Percentiles rank a stretch among this genome's conserved stretches.
Conservation (phyloP, 208 protist species). For the Trypanosoma melophagium region DNA sequence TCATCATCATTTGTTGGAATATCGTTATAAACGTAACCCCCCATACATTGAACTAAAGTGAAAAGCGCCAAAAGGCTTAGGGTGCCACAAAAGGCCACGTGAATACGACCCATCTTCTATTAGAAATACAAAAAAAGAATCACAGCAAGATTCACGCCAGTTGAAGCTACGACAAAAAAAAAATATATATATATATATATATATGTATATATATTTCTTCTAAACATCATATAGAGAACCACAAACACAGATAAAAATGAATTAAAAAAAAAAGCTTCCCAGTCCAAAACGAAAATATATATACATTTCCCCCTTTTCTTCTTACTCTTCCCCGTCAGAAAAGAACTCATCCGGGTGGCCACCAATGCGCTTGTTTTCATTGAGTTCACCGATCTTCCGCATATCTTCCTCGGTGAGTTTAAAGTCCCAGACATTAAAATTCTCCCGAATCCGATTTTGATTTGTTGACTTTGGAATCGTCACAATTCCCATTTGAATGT, state of each 20-base stretch:
- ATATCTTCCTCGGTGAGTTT: constrained; percentile 72
- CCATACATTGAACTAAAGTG: constrained; percentile 6
- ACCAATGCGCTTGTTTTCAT: constrained; percentile 47
- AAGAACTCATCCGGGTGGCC: constrained; percentile 53
- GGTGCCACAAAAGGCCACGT: constrained; percentile 4
- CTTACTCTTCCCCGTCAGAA: constrained; percentile 17
- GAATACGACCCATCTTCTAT: background rate
- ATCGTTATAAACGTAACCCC: background rate
- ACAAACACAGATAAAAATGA: background rate
- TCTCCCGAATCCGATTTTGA: constrained; percentile 80
- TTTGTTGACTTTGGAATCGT: constrained; percentile 87
- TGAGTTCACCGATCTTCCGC: constrained; percentile 45
- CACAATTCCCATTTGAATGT: constrained; percentile 63
- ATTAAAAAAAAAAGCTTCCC: background rate
- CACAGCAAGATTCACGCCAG: background rate
- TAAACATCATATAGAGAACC: too few species aligned
- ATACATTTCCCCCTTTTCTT: background rate
- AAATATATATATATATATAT: background rate
- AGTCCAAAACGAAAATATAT: background rate
- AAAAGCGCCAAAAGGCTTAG: constrained; percentile 5
- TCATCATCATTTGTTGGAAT: background rate
- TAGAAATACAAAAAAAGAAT: constrained; percentile 11
- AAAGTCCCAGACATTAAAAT: constrained; percentile 89
- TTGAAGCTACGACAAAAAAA: constrained; percentile 1
- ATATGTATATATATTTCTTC: background rate